Evolutionary conservation across 306 rosid genomes (phyloP).

Genomic region (Ormosia emarginata): DNA sequence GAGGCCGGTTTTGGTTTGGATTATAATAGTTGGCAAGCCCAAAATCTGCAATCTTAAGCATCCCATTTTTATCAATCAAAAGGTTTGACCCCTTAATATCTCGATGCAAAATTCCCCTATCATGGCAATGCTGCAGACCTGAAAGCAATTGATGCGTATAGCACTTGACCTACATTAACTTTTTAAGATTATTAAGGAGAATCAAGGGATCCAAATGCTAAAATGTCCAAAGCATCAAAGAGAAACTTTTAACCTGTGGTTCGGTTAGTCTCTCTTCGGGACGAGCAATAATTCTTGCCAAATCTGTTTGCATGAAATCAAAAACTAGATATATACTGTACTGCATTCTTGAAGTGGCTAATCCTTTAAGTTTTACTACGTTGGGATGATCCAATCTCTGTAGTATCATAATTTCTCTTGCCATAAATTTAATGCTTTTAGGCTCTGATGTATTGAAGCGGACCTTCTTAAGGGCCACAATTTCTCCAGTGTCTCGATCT

Average conservation of each 20-base stretch:
- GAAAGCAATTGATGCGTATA: slow-evolving; percentile 90
- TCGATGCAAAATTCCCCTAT: slow-evolving; percentile 80
- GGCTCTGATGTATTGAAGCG: slow-evolving; percentile 78
- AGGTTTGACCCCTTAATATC: slow-evolving; percentile 90
- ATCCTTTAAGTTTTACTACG: slow-evolving; percentile 74
- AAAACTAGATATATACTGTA: slow-evolving; percentile 87
- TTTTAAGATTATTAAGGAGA: slow-evolving; percentile 28
- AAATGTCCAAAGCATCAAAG: not conserved
- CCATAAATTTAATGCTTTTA: slow-evolving; percentile 89
- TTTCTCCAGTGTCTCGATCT: slow-evolving; percentile 66
- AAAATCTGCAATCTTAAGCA: slow-evolving; percentile 88
- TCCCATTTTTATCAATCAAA: slow-evolving; percentile 72
- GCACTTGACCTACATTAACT: slow-evolving; percentile 72
- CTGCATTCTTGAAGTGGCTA: slow-evolving; percentile 94
- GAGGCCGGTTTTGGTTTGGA: slow-evolving; percentile 42
- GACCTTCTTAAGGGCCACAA: slow-evolving; percentile 89
- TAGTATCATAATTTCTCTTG: slow-evolving; percentile 76
- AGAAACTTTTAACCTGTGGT: slow-evolving; percentile 63
- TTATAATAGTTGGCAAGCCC: slow-evolving; percentile 76
- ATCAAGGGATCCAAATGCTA: slow-evolving; percentile 5
- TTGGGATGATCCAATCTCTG: slow-evolving; percentile 86
- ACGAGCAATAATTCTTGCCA: slow-evolving; percentile 59
- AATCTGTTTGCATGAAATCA: slow-evolving; percentile 88
- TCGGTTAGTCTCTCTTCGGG: slow-evolving; percentile 58
- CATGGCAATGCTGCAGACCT: slow-evolving; percentile 92